Evolutionary conservation across 169 alveolate genomes (phyloP), one percentile per base, ranked within the genome.

Genomic region (Ichthyophthirius multifiliis): DNA sequence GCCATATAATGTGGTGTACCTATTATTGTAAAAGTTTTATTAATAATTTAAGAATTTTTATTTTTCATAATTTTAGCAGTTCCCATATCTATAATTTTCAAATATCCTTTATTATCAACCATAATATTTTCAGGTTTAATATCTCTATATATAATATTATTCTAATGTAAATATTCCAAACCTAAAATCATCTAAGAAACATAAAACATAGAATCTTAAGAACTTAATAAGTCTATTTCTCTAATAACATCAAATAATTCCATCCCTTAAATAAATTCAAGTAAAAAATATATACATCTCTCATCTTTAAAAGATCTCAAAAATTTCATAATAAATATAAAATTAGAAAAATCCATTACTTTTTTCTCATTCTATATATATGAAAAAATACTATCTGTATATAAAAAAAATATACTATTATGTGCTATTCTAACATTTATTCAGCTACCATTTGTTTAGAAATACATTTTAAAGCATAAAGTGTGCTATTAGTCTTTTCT

Each of bases 1-100:
- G 99, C 99, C 99, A 97, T 97, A 65, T 97, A 97, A 79, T 96
- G 99, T 43, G 99, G 99, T 3, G 99, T 97, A 1, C 99, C 99
- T 20, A 96, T 96, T 30, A 96, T 93, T 20, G 99, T 96, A 79
- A 92, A 97, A 6, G 98, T 94, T 84, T 98, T 89, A 41, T 71
- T 37, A 9, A 20, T n/a, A 43, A 35, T 81, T 0, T 67, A 75
- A 18, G 71, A 34, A 16, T 93, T 87, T 15, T 13, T 86, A 1
- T 67, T 71, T 32, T 67, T 81, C 44, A 91, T 47, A 45, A 77
- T 83, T 83, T 97, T 97, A 23, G 99, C 99, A 81, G 99, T 96
- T 31, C 99, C 99, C 76, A 98, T 95, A 85, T 98, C 99, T 48
- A 97, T 96, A 46, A 98, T 83, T 83, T 98, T 98, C 20, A 97